Evolutionary conservation across 129 eudicot genomes (phyloP), one percentile per base, ranked within the genome.

Genomic region (Arctium minus): DNA sequence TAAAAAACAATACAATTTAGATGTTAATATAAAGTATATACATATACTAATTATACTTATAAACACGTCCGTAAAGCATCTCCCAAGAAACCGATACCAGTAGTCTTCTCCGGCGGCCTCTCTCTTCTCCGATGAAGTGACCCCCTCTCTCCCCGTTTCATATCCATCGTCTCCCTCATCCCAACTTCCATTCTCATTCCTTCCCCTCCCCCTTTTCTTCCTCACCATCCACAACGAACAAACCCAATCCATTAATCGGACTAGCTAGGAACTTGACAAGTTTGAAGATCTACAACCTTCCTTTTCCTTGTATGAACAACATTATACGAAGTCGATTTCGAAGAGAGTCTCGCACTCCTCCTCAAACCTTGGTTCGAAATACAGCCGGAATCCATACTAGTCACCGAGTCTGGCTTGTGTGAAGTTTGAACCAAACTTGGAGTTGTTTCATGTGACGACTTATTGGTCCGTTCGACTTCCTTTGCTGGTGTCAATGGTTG

Each of bases 401-500:
- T 22, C 27, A 22, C 27, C 13, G 50, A 80, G 78, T 72, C 84
- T 12, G 74, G 48, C 3, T 60, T 56, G n/a, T 4, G 15, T 40
- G 31, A 17, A n/a, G 15, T 44, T 18, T 35, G 62, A 78, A 31
- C 53, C 39, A 29, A 46, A 79, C 39, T 79, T 2, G 87, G 88
- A 22, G 92, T 38, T 13, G 80, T 8, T 11, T 17, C 27, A 3
- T 62, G 2, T 6, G 86, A 73, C 2, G 80, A 22, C 4, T 32
- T 71, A 40, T 40, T 77, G 60, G 73, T 60, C 0, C 56, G 31
- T 48, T 88, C 85, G 15, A 44, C 91, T 39, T 74, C 70, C 81
- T 85, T 90, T 0, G 79, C 53, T 0, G 98, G 98, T 18, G 97
- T 94, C 38, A 15, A 68, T 7, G 98, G 98, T 70, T 87, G 90